phyloP scores from a whole-genome alignment of 73 alveolate genomes.

The Halteria grandinella region DNA sequence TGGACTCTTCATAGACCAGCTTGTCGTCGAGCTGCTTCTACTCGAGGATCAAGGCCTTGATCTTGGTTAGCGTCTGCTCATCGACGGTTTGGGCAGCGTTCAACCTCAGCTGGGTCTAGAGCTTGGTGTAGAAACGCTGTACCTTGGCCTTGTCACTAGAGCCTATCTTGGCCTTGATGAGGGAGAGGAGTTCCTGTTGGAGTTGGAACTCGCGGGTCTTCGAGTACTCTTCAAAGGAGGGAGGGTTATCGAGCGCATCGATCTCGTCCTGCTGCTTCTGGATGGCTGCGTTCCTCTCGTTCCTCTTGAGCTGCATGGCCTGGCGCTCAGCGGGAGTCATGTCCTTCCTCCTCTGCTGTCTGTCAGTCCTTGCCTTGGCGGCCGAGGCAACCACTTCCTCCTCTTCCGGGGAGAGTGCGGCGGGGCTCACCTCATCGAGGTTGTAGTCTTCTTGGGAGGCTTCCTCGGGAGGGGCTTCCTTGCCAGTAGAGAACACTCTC shows the following conservation, averaged over 20 bases:
- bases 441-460: too few species aligned
- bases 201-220: background rate
- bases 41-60: background rate
- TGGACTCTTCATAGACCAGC: background rate
- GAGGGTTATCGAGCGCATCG: too few species aligned
- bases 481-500: conserved; percentile 7
- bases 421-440: too few species aligned
- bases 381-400: background rate
- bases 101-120: background rate
- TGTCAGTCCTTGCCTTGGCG: background rate
- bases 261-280: background rate
- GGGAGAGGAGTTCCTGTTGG: background rate
- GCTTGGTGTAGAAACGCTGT: background rate
- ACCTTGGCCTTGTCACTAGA: background rate
- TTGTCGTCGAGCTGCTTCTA: background rate
- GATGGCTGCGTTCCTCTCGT: background rate
- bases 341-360: background rate
- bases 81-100: background rate
- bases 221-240: background rate
- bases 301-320: background rate
- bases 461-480: too few species aligned
- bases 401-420: too few species aligned
- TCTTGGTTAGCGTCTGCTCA: conserved; percentile 1
- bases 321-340: background rate
- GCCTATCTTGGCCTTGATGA: background rate